Evolutionary conservation across 2,329 filamentous ascomycete species (phyloP).

Genomic region (Verticillium isaacii): DNA sequence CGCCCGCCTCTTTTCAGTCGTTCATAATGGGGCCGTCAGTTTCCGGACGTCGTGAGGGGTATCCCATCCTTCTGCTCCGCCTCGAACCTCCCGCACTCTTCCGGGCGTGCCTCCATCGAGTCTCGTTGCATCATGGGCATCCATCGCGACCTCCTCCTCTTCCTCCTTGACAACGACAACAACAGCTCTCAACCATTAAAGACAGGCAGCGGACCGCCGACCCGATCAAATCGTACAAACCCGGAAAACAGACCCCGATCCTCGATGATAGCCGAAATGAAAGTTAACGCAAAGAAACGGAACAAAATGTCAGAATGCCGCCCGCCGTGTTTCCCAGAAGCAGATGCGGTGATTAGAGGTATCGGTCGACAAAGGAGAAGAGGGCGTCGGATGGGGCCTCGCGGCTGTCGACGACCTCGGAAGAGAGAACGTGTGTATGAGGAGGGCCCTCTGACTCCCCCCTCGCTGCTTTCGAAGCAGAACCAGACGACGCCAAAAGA

Average conservation of each 20-base stretch:
- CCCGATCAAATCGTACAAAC: neutral
- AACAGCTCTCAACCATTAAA: neutral
- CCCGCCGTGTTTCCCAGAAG: neutral
- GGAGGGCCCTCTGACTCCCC: neutral
- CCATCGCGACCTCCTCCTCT: neutral
- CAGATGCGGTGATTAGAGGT: neutral
- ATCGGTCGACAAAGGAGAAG: neutral
- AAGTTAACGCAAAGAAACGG: neutral
- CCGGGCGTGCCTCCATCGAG: constrained; percentile 9
- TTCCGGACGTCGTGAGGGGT: constrained; percentile 8
- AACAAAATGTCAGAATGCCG: neutral
- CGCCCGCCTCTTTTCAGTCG: neutral
- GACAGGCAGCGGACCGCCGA: neutral
- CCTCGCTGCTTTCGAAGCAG: neutral
- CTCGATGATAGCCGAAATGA: neutral
- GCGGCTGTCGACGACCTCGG: neutral
- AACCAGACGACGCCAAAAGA: neutral
- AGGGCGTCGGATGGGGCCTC: neutral
- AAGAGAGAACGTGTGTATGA: neutral
- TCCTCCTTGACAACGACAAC: neutral
- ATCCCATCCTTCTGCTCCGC: neutral
- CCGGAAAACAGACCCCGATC: neutral
- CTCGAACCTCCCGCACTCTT: neutral
- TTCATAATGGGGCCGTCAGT: constrained; percentile 10
- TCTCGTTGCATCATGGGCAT: constrained; percentile 9